phyloP scores from a whole-genome alignment of 2,329 filamentous ascomycete species.

The Macrophomina pseudophaseolina region DNA sequence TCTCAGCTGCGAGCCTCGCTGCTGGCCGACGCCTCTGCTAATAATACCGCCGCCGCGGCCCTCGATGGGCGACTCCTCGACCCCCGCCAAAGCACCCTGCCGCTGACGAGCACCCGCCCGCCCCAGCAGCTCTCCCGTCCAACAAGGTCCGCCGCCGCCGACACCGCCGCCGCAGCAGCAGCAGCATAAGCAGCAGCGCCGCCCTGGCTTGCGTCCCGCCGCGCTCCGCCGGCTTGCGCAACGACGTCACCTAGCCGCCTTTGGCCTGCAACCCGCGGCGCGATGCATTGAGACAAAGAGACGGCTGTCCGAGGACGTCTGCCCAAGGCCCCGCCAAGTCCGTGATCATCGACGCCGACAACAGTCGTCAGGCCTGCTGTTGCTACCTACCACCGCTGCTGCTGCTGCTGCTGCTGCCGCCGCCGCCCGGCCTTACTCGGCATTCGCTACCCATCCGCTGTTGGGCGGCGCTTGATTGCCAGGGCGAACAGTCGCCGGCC shows the following conservation, averaged over 20 bases:
- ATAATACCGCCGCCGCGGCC: constrained; percentile 2
- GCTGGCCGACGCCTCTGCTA: neutral
- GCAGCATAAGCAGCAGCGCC: neutral
- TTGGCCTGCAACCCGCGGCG: constrained; percentile 1
- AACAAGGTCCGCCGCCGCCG: neutral
- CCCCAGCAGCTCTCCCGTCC: neutral
- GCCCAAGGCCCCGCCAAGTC: constrained; percentile 19
- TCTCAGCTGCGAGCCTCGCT: neutral
- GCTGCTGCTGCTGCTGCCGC: neutral
- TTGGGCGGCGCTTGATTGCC: neutral
- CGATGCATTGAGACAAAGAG: neutral
- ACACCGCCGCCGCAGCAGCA: neutral
- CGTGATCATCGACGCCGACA: constrained; percentile 3
- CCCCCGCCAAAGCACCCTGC: neutral
- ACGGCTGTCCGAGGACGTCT: neutral
- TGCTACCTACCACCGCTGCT: neutral
- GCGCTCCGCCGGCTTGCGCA: constrained; percentile 10
- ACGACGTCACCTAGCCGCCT: constrained; percentile 3
- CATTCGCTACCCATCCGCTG: neutral
- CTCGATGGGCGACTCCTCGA: neutral
- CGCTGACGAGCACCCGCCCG: neutral
- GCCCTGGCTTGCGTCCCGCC: constrained; percentile 14
- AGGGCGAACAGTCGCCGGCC: constrained; percentile 4
- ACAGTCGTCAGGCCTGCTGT: neutral
- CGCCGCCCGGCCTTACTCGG: neutral